Base-by-base conservation (phyloP, 495 filamentous ascomycete species). In the Penicillium pancosmium region DNA sequence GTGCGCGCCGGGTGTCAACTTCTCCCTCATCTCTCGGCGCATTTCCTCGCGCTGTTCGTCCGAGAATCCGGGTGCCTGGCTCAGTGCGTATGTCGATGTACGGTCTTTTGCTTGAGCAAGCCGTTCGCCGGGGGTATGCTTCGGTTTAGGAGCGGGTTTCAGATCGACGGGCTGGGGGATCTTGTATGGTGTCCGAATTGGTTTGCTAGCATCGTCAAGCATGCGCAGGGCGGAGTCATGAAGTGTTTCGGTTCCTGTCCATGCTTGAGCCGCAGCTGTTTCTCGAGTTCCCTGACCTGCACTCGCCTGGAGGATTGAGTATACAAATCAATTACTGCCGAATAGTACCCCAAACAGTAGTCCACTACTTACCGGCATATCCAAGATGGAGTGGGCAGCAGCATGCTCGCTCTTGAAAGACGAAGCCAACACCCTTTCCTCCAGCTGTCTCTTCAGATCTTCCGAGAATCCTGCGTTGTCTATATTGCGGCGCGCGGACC, bases 381-480 rank as follows among this genome's bases (percentile, higher is more conserved):
- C 73, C 0, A 82, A 81, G 62, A 91, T 79, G 2, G 88, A 80
- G 57, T 96, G 87, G 3, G 90, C 87, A 52, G 79, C 71, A 13
- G 88, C 77, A 77, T 96, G 68, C 31, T 93, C 82, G 50, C 78
- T 84, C 55, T 78, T 81, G 71, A 97, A 95, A 25, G 86, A 79
- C 21, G 87, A 83, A 41, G 80, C 82, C 55, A 86, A 82, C 5
- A 98, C 80, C 64, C 88, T 87, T 61, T 88, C 86, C 53, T 93
- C 84, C 5, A 98, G 79, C 56, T 84, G 73, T 59, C 75, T 74
- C 67, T 91, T 95, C 59, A 98, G 75, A 57, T 96, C 92, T 16
- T 92, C 89, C 54, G 87, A 88, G 77, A 98, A 96, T 31, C 90
- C 91, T 48, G 90, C 91, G 55, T 95, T 88, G 65, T 89, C 80